A percentile compares a stretch with the other conserved stretches of the same genome.
phyloP scores from a whole-genome alignment of 108 stramenopile species.

The Craspedostauros australis region DNA sequence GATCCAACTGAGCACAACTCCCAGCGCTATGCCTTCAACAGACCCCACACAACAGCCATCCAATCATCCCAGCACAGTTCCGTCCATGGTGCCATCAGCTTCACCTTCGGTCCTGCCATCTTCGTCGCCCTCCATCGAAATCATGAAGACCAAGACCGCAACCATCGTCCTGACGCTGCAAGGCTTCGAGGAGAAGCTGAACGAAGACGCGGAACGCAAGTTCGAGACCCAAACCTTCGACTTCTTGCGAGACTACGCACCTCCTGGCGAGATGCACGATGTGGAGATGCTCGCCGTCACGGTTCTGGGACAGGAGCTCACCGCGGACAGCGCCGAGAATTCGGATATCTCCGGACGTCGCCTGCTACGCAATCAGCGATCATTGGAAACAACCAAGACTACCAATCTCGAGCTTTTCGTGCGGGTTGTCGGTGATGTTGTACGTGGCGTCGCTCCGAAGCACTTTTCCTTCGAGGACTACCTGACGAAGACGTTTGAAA shows the following conservation, averaged over 20 bases:
- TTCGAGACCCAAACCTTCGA: constrained; percentile 25
- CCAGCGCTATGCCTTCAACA: no score
- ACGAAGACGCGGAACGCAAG: background rate
- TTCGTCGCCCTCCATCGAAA: constrained; percentile 8
- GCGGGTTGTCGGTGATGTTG: constrained; percentile 13
- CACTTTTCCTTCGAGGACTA: constrained; percentile 12
- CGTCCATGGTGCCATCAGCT: no score
- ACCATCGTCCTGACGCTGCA: constrained; percentile 1
- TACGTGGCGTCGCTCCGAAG: constrained; percentile 12
- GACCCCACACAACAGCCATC: no score
- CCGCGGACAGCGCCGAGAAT: background rate
- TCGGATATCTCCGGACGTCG: background rate
- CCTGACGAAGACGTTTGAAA: constrained; percentile 12
- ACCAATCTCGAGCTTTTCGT: constrained; percentile 7
- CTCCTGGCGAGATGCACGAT: background rate
- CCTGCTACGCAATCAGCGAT: background rate
- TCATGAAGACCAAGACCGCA: constrained; percentile 14
- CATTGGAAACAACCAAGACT: background rate
- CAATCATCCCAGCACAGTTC: no score
- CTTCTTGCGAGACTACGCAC: constrained; percentile 10
- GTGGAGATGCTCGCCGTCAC: constrained; percentile 17
- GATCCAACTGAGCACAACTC: no score
- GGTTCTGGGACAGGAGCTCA: constrained; percentile 13
- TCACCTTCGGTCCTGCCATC: no score
- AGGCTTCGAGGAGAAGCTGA: constrained; percentile 20